Percentiles rank a stretch among this genome's conserved stretches.
Evolutionary conservation across 306 rosid genomes (phyloP).

Genomic region (Herpetospermum pedunculosum): DNA sequence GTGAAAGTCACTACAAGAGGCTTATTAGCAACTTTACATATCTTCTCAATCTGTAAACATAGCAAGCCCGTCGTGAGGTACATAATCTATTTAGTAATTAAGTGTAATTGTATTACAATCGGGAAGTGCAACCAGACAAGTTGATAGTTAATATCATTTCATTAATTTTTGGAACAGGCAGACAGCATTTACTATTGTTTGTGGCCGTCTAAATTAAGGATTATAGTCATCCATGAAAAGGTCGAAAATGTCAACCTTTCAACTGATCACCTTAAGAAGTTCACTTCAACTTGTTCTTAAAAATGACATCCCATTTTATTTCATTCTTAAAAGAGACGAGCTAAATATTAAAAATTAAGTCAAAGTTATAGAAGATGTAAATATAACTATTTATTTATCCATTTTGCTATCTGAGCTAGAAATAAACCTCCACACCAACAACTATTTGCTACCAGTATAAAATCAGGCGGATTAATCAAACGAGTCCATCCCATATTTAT

Average conservation of each 20-base stretch:
- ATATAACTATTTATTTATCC: not conserved
- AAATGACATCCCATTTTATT: not conserved
- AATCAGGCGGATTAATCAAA: not conserved
- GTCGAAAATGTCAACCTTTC: not conserved
- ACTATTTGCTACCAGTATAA: not conserved
- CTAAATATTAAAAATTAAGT: not conserved
- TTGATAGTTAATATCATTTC: not conserved
- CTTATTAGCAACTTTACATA: slow-evolving; percentile 83
- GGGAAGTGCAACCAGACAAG: not conserved
- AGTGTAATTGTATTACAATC: not conserved
- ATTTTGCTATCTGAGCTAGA: not conserved
- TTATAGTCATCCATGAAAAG: not conserved
- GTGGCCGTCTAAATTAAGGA: not conserved
- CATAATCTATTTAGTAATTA: not conserved
- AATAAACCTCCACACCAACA: not conserved
- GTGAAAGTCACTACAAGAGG: slow-evolving; percentile 96
- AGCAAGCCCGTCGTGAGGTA: not conserved
- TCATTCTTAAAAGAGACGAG: not conserved
- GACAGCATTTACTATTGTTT: not conserved
- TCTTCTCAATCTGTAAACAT: slow-evolving; percentile 65
- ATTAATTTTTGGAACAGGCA: not conserved
- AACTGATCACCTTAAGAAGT: not conserved
- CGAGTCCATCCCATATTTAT: not conserved
- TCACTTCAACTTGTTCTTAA: not conserved
- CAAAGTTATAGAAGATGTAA: not conserved